Evolutionary conservation across 805 yeast genomes (phyloP).

Genomic region (Lipomyces anomalus): DNA sequence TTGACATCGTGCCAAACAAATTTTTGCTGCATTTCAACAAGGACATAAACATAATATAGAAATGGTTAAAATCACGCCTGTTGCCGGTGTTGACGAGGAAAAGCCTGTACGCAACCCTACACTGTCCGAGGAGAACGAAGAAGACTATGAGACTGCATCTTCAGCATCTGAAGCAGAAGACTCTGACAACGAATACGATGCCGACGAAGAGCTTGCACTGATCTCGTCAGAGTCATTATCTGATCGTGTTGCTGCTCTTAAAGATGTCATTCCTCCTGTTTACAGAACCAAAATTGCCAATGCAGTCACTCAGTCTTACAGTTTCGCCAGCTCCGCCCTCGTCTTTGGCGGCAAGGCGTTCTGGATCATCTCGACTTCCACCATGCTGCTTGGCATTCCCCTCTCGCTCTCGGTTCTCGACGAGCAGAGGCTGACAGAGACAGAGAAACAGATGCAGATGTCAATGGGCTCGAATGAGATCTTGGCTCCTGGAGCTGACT

Average conservation of each 20-base stretch:
- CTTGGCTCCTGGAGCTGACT: constrained; percentile 50
- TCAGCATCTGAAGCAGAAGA: constrained; percentile 3
- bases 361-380: constrained; percentile 82
- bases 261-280: constrained; percentile 84
- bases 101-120: constrained; percentile 5
- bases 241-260: constrained; percentile 87
- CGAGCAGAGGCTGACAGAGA: constrained; percentile 76
- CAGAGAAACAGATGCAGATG: constrained; percentile 84
- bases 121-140: constrained; percentile 20
- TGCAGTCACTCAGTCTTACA: constrained; percentile 33
- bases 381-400: constrained; percentile 87
- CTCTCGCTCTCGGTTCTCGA: constrained; percentile 35
- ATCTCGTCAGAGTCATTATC: constrained; percentile 70
- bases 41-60: too few species aligned
- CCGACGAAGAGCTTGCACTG: constrained; percentile 70
- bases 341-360: constrained; percentile 65
- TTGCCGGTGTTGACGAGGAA: constrained; percentile 16
- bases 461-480: constrained; percentile 77
- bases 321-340: constrained; percentile 41
- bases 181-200: constrained; percentile 41
- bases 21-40: too few species aligned
- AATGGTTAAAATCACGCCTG: constrained; percentile 23
- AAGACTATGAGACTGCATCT: constrained; percentile 4
- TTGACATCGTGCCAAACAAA: too few species aligned
- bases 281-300: constrained; percentile 53